Base-by-base conservation (phyloP, 306 rosid species). In the Trifolium fragiferum region DNA sequence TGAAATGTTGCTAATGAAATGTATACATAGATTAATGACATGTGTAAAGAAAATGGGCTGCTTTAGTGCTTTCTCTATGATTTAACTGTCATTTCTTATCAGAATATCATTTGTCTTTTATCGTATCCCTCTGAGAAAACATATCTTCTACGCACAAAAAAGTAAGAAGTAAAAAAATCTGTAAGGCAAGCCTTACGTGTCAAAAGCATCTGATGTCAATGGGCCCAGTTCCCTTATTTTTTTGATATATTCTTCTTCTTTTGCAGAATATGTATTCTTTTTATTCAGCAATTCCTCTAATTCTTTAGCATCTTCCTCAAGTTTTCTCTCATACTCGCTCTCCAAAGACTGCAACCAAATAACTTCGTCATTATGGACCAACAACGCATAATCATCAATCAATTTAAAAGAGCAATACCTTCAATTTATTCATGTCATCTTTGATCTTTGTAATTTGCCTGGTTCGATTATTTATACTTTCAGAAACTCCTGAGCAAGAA, bases 261-360 rank as follows among this genome's bases (percentile, higher is more conserved):
- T 94, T 77, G 96, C 89, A 76, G 90, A 85, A 83, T 83, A 83
- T 74, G 81, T 70, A 76, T 88, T 90, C 69, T 89, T 87, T 83
- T 86, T 90, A 83, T 95, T 86, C 80, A 89, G 83, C 76, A 94
- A 84, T 73, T 87, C 92, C 76, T 94, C 98, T 51, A 94, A 81
- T 84, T 91, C 93, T 83, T 91, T 91, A 66, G 97, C 95, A 78
- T 94, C 98, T 63, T 91, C 98, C 87, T 88, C 96, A 81, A 94
- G 96, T 68, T 89, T 83, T 70, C 86, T 87, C 84, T 91, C 91
- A 75, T 94, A 87, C 66, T 81, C 86, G 12, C 89, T 96, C 86
- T 91, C 98, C 86, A 85, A 84, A 78, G 78, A 81, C 98, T 94
- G 89, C 87, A 74, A 47, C 55, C 73, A 86, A 44, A 80, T 64